Evolutionary conservation across 2,329 filamentous ascomycete species (phyloP).

Genomic region (Alternaria solani): DNA sequence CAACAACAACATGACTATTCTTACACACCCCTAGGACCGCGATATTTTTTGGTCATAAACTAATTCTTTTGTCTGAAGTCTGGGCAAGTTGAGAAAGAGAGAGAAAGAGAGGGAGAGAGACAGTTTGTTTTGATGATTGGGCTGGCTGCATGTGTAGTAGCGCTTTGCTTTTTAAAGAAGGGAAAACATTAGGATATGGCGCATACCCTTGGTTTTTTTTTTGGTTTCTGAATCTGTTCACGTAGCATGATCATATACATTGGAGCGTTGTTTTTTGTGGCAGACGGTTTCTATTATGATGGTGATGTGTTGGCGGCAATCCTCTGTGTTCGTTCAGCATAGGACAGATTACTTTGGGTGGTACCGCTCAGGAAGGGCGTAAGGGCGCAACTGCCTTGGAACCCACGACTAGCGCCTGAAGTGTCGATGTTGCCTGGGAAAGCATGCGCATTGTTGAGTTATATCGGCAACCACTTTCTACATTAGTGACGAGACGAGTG

Average conservation of each 20-base stretch:
- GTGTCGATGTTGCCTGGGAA: not conserved
- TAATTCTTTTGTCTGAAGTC: conserved; percentile 13
- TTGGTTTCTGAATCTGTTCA: not conserved
- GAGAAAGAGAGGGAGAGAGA: not conserved
- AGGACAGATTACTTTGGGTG: not conserved
- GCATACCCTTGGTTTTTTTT: conserved; percentile 16
- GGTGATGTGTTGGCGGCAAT: not conserved
- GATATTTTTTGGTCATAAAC: conserved; percentile 9
- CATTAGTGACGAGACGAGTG: no score
- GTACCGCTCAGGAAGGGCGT: not conserved
- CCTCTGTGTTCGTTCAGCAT: not conserved
- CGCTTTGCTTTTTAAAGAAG: not conserved
- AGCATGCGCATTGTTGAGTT: not conserved
- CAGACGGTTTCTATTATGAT: not conserved
- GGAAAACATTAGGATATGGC: conserved; percentile 11
- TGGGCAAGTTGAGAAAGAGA: not conserved
- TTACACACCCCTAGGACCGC: not conserved
- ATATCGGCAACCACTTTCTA: not conserved
- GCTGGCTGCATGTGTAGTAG: conserved; percentile 5
- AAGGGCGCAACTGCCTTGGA: conserved; percentile 1
- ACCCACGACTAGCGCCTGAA: not conserved
- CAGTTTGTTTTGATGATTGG: not conserved
- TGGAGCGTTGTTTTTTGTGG: conserved; percentile 4
- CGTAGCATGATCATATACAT: conserved; percentile 15
- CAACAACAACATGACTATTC: not conserved